phyloP scores from a whole-genome alignment of 2,329 filamentous ascomycete genomes.

The Talaromyces rugulosus region DNA sequence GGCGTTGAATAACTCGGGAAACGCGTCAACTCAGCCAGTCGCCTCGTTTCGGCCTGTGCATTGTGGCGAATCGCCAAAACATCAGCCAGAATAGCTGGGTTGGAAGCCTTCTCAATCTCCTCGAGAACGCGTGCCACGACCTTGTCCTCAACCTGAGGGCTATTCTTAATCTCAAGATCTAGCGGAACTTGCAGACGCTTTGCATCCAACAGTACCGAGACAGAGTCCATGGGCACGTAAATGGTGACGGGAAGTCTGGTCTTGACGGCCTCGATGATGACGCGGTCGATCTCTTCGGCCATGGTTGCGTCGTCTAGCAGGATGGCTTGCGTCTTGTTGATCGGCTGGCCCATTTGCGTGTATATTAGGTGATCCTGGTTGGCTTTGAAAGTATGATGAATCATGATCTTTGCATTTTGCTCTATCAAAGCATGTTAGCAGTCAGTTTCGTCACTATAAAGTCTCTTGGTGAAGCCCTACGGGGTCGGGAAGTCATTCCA shows the following conservation, averaged over 20 bases:
- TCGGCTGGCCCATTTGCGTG: neutral
- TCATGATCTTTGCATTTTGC: conserved; percentile 48
- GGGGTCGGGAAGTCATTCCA: conserved; percentile 40
- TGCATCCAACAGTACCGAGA: conserved; percentile 2
- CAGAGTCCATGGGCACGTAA: conserved; percentile 6
- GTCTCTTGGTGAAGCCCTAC: conserved; percentile 18
- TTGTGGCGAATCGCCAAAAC: conserved; percentile 73
- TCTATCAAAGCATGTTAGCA: conserved; percentile 48
- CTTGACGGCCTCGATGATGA: conserved; percentile 17
- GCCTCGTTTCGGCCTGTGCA: conserved; percentile 65
- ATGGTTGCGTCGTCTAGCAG: conserved; percentile 13
- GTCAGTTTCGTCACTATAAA: conserved; percentile 44
- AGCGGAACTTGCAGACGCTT: conserved; percentile 62
- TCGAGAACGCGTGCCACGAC: conserved; percentile 70
- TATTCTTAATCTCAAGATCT: conserved; percentile 61
- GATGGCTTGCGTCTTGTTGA: conserved; percentile 16
- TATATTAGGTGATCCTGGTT: neutral
- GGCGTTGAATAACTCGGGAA: conserved; percentile 77
- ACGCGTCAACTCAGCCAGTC: conserved; percentile 64
- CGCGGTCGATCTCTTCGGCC: conserved; percentile 22
- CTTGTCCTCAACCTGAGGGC: conserved; percentile 66
- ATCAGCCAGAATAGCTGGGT: conserved; percentile 73
- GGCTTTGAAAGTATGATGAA: neutral
- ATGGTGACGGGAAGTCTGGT: conserved; percentile 13
- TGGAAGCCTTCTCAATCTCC: conserved; percentile 65